Evolutionary conservation across 352 stramenopile species (phyloP).

Genomic region (Globisporangium cystogenes): DNA sequence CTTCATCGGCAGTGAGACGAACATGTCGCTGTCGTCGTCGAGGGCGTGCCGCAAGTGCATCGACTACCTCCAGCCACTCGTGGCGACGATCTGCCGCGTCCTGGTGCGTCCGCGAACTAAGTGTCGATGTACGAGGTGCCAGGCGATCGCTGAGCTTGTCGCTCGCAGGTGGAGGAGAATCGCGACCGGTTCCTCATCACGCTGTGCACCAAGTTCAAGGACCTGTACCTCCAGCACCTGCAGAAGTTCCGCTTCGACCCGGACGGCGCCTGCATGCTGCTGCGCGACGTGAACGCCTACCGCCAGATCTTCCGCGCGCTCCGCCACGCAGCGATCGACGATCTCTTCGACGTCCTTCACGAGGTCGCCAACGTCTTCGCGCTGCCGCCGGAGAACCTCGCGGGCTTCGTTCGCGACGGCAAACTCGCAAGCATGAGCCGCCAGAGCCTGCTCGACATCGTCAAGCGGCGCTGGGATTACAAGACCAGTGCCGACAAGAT

Average conservation of each 20-base stretch:
- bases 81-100: conserved; percentile 38
- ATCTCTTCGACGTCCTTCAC: conserved; percentile 72
- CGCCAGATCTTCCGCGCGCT: conserved; percentile 55
- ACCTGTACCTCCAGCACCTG: conserved; percentile 68
- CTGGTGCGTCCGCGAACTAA: conserved; percentile 56
- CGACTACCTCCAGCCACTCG: conserved; percentile 66
- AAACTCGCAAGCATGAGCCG: conserved; percentile 62
- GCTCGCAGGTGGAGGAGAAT: conserved; percentile 51
- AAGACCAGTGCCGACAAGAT: conserved; percentile 77
- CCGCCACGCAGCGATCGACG: conserved; percentile 41
- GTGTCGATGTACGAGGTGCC: too few relatives aligned
- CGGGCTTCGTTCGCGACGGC: conserved; percentile 67
- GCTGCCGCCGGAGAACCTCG: conserved; percentile 70
- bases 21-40: conserved; percentile 69
- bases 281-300: conserved; percentile 74
- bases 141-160: neutral
- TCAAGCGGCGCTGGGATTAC: conserved; percentile 82
- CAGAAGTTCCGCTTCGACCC: conserved; percentile 77
- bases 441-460: conserved; percentile 49
- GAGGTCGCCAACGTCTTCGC: conserved; percentile 80
- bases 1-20: conserved; percentile 68
- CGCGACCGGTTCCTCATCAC: conserved; percentile 52
- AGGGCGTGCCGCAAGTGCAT: conserved; percentile 61
- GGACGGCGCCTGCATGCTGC: conserved; percentile 74
- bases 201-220: conserved; percentile 56